These are phyloP conservation scores for Paramecium pentaurelia DNA, from an alignment of 73 alveolate genomes.

Conservation along the genomic window DNA sequence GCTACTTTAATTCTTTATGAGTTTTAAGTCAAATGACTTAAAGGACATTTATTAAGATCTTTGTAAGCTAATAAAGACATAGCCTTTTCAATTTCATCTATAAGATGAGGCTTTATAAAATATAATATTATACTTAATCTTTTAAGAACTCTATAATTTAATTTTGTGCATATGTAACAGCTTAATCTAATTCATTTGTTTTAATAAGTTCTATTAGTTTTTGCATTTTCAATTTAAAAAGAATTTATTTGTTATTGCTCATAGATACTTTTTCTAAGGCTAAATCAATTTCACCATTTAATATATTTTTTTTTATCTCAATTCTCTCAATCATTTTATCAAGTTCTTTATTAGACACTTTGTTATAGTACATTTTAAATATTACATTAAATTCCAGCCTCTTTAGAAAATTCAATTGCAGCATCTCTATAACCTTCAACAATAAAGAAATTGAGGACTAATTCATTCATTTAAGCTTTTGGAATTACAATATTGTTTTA, in stretches of 20 bases:
- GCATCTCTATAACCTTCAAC: conserved; percentile 45
- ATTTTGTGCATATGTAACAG: background rate
- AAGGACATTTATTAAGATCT: background rate
- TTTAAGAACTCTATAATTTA: background rate
- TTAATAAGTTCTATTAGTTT: conserved; percentile 6
- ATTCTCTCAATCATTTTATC: conserved; percentile 41
- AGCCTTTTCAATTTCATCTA: background rate
- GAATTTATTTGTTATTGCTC: background rate
- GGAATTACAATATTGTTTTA: background rate
- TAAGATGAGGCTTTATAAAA: background rate
- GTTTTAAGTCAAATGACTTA: background rate
- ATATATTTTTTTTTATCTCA: background rate
- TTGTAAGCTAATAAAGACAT: background rate
- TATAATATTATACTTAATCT: background rate
- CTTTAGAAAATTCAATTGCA: background rate
- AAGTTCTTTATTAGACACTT: background rate
- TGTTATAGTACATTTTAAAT: background rate
- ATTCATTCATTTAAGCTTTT: background rate
- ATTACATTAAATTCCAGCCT: background rate
- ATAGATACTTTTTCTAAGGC: background rate
- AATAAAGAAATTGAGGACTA: background rate
- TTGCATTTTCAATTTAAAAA: background rate
- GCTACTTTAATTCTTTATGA: conserved; percentile 2
- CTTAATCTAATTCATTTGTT: background rate
- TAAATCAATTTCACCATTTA: conserved; percentile 19